phyloP scores from a whole-genome alignment of 2,329 filamentous ascomycete genomes.

The Macroventuria anomochaeta region DNA sequence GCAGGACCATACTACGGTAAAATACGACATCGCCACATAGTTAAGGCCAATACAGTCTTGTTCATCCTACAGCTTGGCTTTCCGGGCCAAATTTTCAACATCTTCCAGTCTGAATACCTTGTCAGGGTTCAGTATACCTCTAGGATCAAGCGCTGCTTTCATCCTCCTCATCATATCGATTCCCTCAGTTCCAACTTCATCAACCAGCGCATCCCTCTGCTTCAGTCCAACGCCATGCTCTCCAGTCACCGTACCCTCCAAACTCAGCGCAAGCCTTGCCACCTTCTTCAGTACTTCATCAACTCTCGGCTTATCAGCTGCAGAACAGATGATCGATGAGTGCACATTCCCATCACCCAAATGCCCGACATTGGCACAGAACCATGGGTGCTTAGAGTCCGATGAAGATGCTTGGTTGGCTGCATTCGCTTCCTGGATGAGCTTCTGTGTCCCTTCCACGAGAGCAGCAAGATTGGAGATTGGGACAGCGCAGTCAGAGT shows the following conservation, averaged over 20 bases:
- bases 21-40: too few relatives aligned
- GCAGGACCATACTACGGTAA: too few relatives aligned
- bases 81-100: not conserved
- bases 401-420: not conserved
- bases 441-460: conserved; percentile 73
- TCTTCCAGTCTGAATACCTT: conserved; percentile 63
- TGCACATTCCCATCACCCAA: conserved; percentile 67
- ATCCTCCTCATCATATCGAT: conserved; percentile 83
- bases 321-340: conserved; percentile 39
- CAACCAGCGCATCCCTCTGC: conserved; percentile 78
- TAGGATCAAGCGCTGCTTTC: conserved; percentile 77
- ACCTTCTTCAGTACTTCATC: conserved; percentile 60
- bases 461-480: conserved; percentile 73
- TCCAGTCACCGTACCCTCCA: conserved; percentile 84
- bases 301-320: conserved; percentile 30
- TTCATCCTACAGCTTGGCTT: not conserved
- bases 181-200: conserved; percentile 75
- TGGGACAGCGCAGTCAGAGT: conserved; percentile 79
- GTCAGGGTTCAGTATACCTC: conserved; percentile 68
- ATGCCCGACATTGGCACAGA: conserved; percentile 67
- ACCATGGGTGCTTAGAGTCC: conserved; percentile 25
- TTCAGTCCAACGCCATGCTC: conserved; percentile 84
- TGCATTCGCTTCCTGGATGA: conserved; percentile 56
- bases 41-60: too few relatives aligned
- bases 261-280: conserved; percentile 76